Conservation (phyloP, 345 rosid species). For the Firmiana major region DNA sequence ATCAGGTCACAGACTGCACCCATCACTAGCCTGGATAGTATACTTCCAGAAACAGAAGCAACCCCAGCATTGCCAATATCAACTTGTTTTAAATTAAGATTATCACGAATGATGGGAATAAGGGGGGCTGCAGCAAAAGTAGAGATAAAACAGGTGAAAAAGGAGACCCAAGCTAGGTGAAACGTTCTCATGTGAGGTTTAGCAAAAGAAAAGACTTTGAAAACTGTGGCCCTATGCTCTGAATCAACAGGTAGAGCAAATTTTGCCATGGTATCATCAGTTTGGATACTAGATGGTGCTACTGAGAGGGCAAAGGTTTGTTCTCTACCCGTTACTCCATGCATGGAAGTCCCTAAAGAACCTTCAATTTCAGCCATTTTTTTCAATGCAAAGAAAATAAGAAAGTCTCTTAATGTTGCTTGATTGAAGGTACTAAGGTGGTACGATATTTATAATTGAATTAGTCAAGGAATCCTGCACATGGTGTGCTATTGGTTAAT, state of each 20-base stretch:
- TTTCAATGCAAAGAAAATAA: background rate
- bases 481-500: no score
- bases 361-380: conserved; percentile 45
- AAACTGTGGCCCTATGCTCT: conserved; percentile 72
- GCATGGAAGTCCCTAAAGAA: conserved; percentile 51
- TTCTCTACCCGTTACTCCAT: conserved; percentile 62
- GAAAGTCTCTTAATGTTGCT: no score
- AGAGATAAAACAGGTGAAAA: conserved; percentile 83
- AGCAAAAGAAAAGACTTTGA: conserved; percentile 57
- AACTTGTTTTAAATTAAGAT: conserved; percentile 55
- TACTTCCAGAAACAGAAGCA: conserved; percentile 80
- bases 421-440: no score
- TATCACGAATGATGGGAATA: conserved; percentile 75
- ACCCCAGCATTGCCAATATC: conserved; percentile 85
- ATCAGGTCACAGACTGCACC: conserved; percentile 68
- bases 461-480: no score
- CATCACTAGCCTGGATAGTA: conserved; percentile 77
- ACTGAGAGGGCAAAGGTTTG: conserved; percentile 56
- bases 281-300: conserved; percentile 31
- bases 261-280: conserved; percentile 55
- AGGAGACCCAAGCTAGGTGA: conserved; percentile 86
- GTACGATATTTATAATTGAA: no score
- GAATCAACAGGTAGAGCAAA: conserved; percentile 71
- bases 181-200: conserved; percentile 88
- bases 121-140: conserved; percentile 89